Evolutionary conservation across 192 early-diverging fungal species (phyloP).

Genomic region (Backusella tuberculispora): DNA sequence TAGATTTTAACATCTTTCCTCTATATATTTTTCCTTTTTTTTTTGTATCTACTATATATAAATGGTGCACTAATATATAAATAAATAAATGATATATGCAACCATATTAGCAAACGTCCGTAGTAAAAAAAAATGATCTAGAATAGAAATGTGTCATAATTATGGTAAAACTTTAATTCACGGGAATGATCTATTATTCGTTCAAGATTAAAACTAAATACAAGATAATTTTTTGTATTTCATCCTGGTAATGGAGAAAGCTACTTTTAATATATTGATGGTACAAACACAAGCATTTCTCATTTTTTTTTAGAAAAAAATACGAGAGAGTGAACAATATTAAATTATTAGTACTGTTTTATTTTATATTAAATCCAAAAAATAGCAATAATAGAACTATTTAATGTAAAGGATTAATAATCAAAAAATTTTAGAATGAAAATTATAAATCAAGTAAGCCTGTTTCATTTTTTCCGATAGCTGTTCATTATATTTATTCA

Average conservation of each 20-base stretch:
- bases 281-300: background rate
- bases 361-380: background rate
- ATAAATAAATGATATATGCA: slow-evolving; percentile 8
- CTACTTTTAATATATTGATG: background rate
- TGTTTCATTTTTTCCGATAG: background rate
- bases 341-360: background rate
- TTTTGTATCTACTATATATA: background rate
- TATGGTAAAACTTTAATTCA: background rate
- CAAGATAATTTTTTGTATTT: background rate
- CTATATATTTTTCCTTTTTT: background rate
- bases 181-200: background rate
- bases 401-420: slow-evolving; percentile 2
- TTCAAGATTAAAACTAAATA: background rate
- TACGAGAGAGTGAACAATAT: background rate
- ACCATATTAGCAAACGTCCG: no score
- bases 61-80: background rate
- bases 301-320: background rate
- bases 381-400: background rate
- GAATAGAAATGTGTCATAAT: background rate
- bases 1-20: background rate
- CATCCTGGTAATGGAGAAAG: background rate
- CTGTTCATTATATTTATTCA: background rate
- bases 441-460: background rate
- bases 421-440: background rate
- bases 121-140: background rate